Evolutionary conservation across 129 eudicot species (phyloP).

Genomic region (Gnaphalium uliginosum): DNA sequence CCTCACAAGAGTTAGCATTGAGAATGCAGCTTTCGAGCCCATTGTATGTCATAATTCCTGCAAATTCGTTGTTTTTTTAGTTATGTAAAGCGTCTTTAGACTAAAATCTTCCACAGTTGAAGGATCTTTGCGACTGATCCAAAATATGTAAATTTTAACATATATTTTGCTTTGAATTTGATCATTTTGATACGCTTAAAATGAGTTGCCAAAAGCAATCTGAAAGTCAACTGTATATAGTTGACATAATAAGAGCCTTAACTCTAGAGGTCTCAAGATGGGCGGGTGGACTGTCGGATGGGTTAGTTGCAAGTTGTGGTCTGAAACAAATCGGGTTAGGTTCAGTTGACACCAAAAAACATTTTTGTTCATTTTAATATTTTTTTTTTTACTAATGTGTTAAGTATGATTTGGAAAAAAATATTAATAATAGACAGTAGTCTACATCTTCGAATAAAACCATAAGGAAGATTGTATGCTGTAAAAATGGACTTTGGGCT

Average conservation of each 20-base stretch:
- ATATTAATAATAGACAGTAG: too few species aligned
- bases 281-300: not conserved
- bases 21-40: constrained; percentile 86
- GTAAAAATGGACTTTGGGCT: not conserved
- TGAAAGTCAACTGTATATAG: too few species aligned
- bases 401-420: too few species aligned
- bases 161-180: constrained; percentile 5
- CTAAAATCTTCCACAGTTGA: not conserved
- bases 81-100: too few species aligned
- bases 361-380: not conserved
- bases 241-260: too few species aligned
- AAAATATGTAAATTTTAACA: too few species aligned
- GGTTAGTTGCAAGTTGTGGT: not conserved
- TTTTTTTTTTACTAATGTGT: too few species aligned
- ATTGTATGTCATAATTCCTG: constrained; percentile 86
- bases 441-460: too few species aligned
- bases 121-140: constrained; percentile 12
- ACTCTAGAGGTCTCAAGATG: too few species aligned
- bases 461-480: not conserved
- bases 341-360: not conserved
- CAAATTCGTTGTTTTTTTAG: constrained; percentile 20
- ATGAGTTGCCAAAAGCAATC: too few species aligned
- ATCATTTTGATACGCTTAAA: not conserved
- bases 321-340: not conserved
- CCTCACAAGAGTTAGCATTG: constrained; percentile 48